These are phyloP conservation scores for Ceratobasidium sp. DNA, from an alignment of 1,284 basidiomycete genomes.

Conservation along the genomic window DNA sequence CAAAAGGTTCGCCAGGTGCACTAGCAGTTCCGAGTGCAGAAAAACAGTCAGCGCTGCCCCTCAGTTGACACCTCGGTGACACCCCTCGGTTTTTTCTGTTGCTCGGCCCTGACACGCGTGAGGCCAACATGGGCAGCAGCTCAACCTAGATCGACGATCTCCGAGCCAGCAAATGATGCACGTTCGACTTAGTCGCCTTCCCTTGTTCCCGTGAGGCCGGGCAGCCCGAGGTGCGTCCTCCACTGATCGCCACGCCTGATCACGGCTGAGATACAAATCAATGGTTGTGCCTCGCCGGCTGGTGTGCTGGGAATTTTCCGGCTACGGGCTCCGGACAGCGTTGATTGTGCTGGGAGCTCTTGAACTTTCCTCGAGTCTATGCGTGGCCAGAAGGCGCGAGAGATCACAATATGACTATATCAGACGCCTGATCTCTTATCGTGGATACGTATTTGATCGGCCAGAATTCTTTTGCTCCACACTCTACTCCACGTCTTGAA, in stretches of 20 bases:
- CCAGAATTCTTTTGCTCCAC: constrained; percentile 11
- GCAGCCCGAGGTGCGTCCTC: constrained; percentile 1
- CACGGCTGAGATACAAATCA: constrained; percentile 7
- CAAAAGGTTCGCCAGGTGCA: neutral
- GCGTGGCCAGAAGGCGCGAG: neutral
- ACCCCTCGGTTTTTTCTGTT: neutral
- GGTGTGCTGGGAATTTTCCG: neutral
- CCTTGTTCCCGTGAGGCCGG: constrained; percentile 22
- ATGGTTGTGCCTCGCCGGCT: neutral
- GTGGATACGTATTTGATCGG: constrained; percentile 11
- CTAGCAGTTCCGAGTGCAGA: neutral
- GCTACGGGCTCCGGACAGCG: neutral
- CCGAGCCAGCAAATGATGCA: constrained; percentile 20
- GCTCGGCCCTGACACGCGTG: neutral
- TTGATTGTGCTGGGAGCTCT: neutral
- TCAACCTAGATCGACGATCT: constrained; percentile 10
- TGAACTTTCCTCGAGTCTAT: constrained; percentile 1
- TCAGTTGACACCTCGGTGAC: constrained; percentile 2
- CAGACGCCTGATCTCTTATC: neutral
- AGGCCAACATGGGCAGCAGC: neutral
- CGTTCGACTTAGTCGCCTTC: neutral
- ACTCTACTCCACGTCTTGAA: constrained; percentile 15
- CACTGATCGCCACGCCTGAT: constrained; percentile 17
- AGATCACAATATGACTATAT: constrained; percentile 21
- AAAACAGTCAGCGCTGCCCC: neutral